Evolutionary conservation across 1,284 basidiomycete species (phyloP).

Genomic region (Wallemia hederae): DNA sequence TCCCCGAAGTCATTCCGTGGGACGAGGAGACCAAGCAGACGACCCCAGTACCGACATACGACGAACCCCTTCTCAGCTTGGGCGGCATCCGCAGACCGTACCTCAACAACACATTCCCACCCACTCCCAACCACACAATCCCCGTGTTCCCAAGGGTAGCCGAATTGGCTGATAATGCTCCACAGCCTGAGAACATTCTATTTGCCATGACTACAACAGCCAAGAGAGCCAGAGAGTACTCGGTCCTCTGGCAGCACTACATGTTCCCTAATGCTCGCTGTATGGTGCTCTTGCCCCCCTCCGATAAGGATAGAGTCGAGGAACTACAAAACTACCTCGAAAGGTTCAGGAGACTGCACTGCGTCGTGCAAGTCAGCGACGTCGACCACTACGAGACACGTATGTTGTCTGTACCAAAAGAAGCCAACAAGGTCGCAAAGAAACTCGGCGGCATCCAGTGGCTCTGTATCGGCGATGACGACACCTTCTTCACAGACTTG

Average conservation of each 20-base stretch:
- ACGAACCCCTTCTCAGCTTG: background rate
- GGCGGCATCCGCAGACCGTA: background rate
- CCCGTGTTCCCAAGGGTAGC: background rate
- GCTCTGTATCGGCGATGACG: conserved; percentile 9
- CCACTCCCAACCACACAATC: background rate
- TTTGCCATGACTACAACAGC: conserved; percentile 8
- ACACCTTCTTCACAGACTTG: conserved; percentile 10
- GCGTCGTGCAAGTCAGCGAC: conserved; percentile 3
- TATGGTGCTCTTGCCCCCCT: background rate
- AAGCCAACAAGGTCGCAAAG: conserved; percentile 5
- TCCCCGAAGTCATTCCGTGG: background rate
- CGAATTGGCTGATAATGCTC: background rate
- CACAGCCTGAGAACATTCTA: conserved; percentile 4
- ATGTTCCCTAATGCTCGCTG: conserved; percentile 2
- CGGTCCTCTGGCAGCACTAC: conserved; percentile 6
- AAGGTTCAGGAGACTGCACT: conserved; percentile 3
- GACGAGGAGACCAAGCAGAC: background rate
- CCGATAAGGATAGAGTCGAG: background rate
- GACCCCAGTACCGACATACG: background rate
- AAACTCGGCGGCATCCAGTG: conserved; percentile 7
- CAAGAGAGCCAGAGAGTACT: conserved; percentile 7
- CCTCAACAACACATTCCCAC: background rate
- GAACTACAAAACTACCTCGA: conserved; percentile 1
- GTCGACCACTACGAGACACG: conserved; percentile 8
- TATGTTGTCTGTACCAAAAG: conserved; percentile 6